A percentile compares a stretch with the other conserved stretches of the same genome.
Conservation (phyloP, 805 yeast genomes). For the Nakazawaea populi region DNA sequence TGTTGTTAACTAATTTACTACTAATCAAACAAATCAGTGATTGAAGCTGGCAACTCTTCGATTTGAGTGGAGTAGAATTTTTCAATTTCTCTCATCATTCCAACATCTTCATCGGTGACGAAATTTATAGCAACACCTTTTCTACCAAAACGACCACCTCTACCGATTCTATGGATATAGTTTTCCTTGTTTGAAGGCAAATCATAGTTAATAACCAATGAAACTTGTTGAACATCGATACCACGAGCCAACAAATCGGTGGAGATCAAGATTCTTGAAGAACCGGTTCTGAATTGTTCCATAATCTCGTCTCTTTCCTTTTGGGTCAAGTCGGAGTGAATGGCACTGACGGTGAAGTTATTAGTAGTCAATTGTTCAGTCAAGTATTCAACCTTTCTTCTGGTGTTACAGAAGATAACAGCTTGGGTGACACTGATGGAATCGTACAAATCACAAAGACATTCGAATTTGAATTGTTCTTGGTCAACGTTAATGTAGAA, state of each 20-base stretch:
- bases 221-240: constrained; percentile 97
- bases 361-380: constrained; percentile 71
- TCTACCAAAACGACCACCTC: constrained; percentile 98
- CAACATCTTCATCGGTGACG: constrained; percentile 74
- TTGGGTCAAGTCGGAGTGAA: constrained; percentile 97
- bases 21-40: constrained; percentile 37
- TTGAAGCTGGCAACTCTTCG: constrained; percentile 73
- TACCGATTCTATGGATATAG: constrained; percentile 95
- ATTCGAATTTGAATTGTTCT: constrained; percentile 92
- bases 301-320: constrained; percentile 90
- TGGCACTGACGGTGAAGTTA: constrained; percentile 88
- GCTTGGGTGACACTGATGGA: constrained; percentile 95
- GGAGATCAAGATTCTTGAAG: constrained; percentile 88
- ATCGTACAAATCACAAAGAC: constrained; percentile 91
- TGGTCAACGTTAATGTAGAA: constrained; percentile 85
- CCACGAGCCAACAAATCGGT: constrained; percentile 99
- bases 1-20: not conserved
- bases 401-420: constrained; percentile 96
- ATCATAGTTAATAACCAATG: constrained; percentile 92
- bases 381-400: constrained; percentile 90
- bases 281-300: constrained; percentile 93
- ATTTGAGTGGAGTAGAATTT: constrained; percentile 69
- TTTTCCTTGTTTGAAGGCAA: constrained; percentile 90
- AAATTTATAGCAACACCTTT: constrained; percentile 97
- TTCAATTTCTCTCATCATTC: constrained; percentile 69